Evolutionary conservation across 352 stramenopile genomes (phyloP).

Genomic region (Globisporangium paddicum): DNA sequence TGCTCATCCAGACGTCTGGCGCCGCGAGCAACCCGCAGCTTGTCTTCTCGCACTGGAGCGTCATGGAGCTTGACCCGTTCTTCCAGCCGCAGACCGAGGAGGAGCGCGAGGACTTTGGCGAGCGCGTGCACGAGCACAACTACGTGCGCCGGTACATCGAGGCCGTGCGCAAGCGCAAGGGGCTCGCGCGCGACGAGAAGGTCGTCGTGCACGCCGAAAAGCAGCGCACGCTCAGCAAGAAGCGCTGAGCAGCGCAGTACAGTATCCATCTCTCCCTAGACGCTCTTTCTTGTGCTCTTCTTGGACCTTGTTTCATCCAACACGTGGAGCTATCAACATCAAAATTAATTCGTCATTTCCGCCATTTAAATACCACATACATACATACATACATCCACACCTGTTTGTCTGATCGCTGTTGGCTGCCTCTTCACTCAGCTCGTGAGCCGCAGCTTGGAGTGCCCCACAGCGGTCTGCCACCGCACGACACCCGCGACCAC

Average conservation of each 20-base stretch:
- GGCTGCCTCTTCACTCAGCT: constrained; percentile 3
- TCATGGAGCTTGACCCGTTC: constrained; percentile 95
- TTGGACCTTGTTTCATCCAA: not conserved
- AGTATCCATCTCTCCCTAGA: not conserved
- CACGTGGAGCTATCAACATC: not conserved
- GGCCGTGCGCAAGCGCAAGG: constrained; percentile 92
- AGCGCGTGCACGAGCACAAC: constrained; percentile 91
- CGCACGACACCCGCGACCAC: constrained; percentile 53
- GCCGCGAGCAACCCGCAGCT: constrained; percentile 95
- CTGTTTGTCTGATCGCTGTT: not conserved
- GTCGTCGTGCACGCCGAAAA: constrained; percentile 96
- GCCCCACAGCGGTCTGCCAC: constrained; percentile 61
- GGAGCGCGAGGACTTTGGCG: constrained; percentile 95
- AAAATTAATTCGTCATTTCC: not conserved
- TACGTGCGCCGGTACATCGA: constrained; percentile 94
- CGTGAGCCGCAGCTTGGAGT: constrained; percentile 44
- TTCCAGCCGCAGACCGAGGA: constrained; percentile 95
- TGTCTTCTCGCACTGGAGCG: constrained; percentile 93
- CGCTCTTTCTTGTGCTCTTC: not conserved
- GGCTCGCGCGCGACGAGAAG: constrained; percentile 92
- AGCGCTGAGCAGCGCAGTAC: constrained; percentile 48
- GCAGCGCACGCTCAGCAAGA: constrained; percentile 90
- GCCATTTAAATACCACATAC: constrained; percentile 3
- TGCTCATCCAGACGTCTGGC: constrained; percentile 93
- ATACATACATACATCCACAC: not conserved